These are phyloP conservation scores for Apophysomyces elegans DNA, from an alignment of 371 early-diverging fungal species.

Conservation along the genomic window DNA sequence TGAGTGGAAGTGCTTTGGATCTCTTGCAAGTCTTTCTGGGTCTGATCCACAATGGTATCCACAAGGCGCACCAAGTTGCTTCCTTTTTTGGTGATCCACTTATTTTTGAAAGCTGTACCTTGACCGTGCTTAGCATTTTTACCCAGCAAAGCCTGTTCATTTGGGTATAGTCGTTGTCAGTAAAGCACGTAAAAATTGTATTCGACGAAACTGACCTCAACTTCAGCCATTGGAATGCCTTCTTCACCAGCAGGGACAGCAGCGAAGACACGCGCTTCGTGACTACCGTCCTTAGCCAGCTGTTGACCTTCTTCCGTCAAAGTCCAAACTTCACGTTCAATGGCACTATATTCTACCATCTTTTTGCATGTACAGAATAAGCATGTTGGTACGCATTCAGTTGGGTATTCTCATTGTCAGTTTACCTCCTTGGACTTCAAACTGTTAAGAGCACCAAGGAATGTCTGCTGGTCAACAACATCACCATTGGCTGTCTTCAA, in stretches of 20 bases:
- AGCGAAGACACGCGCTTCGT: slow-evolving; percentile 92
- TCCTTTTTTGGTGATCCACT: slow-evolving; percentile 92
- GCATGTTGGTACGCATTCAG: slow-evolving; percentile 4
- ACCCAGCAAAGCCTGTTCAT: slow-evolving; percentile 59
- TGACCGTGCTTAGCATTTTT: slow-evolving; percentile 89
- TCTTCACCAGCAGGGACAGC: slow-evolving; percentile 84
- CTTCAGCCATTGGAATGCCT: slow-evolving; percentile 82
- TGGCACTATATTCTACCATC: slow-evolving; percentile 86
- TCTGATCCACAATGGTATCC: slow-evolving; percentile 85
- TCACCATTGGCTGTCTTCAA: slow-evolving; percentile 60
- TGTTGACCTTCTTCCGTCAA: slow-evolving; percentile 89
- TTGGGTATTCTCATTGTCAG: not conserved
- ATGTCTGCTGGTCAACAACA: slow-evolving; percentile 66
- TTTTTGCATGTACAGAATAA: slow-evolving; percentile 28
- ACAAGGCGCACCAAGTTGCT: slow-evolving; percentile 71
- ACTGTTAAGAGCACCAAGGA: slow-evolving; percentile 87
- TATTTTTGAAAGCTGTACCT: slow-evolving; percentile 95
- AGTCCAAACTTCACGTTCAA: slow-evolving; percentile 80
- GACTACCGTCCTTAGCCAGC: slow-evolving; percentile 86
- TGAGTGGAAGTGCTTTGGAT: slow-evolving; percentile 71
- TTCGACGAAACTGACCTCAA: slow-evolving; percentile 57
- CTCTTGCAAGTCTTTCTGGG: slow-evolving; percentile 73
- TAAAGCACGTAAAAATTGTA: slow-evolving; percentile 2
- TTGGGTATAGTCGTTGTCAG: not conserved
- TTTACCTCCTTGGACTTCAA: slow-evolving; percentile 86